Percentiles rank a stretch among this genome's conserved stretches.
Conservation (phyloP, 2,329 filamentous ascomycete species). For the Colletotrichum caudatum region DNA sequence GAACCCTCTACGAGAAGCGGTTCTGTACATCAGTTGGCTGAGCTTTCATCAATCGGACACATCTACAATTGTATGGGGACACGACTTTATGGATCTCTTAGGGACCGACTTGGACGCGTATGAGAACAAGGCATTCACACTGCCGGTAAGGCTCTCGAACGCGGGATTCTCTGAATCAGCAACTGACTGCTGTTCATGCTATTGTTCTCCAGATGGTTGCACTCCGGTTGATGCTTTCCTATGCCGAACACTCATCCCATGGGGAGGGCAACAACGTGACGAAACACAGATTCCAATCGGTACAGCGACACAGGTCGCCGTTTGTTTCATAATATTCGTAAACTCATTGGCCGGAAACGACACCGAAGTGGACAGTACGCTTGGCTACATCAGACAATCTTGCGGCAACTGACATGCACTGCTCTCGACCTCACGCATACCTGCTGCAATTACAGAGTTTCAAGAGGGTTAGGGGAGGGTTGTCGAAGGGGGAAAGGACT, state of each 20-base stretch:
- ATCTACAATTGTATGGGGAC: neutral
- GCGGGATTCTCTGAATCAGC: neutral
- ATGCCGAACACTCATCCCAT: no score
- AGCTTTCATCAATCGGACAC: neutral
- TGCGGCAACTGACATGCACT: neutral
- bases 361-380: neutral
- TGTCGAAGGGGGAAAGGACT: neutral
- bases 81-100: neutral
- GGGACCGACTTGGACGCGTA: neutral
- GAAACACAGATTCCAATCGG: no score
- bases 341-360: neutral
- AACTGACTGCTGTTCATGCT: neutral
- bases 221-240: neutral
- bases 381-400: neutral
- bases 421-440: neutral
- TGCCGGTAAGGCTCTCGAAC: neutral
- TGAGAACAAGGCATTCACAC: neutral
- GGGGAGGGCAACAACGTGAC: no score
- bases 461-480: no score
- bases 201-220: neutral
- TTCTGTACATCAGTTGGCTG: neutral
- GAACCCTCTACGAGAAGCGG: neutral
- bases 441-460: neutral
- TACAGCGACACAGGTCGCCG: neutral
- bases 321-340: neutral